A percentile compares a stretch with the other conserved stretches of the same genome.
These are phyloP conservation scores for Lathyrus sativus DNA, from an alignment of 306 rosid genomes.

Conservation along the genomic window DNA sequence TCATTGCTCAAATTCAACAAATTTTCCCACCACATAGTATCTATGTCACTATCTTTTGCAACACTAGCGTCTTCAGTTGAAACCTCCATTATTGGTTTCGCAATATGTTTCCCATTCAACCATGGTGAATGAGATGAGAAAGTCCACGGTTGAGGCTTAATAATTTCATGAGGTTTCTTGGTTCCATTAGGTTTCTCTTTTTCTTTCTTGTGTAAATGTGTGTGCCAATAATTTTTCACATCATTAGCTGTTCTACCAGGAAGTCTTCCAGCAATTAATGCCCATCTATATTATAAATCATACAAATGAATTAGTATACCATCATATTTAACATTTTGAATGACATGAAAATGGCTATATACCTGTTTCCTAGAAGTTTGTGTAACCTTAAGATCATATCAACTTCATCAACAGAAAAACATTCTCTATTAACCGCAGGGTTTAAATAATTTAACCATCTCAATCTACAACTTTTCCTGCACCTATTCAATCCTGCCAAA, in stretches of 20 bases:
- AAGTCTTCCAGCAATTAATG: constrained; percentile 20
- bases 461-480: too few relatives aligned
- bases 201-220: neutral
- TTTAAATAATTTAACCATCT: too few relatives aligned
- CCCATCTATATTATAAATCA: constrained; percentile 6
- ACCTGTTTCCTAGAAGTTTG: too few relatives aligned
- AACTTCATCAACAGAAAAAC: too few relatives aligned
- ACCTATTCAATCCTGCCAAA: too few relatives aligned
- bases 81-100: neutral
- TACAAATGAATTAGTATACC: too few relatives aligned
- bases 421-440: too few relatives aligned
- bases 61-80: neutral
- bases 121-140: neutral
- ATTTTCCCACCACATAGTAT: neutral
- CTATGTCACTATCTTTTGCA: neutral
- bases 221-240: constrained; percentile 22
- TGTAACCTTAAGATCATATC: too few relatives aligned
- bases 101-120: constrained; percentile 5
- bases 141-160: neutral
- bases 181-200: neutral
- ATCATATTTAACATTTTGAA: too few relatives aligned
- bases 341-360: too few relatives aligned
- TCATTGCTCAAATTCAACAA: neutral
- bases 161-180: too few relatives aligned
- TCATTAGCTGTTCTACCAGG: constrained; percentile 8